These are phyloP conservation scores for Graphilbum fragrans DNA, from an alignment of 2,329 filamentous ascomycete genomes.

Conservation along the genomic window DNA sequence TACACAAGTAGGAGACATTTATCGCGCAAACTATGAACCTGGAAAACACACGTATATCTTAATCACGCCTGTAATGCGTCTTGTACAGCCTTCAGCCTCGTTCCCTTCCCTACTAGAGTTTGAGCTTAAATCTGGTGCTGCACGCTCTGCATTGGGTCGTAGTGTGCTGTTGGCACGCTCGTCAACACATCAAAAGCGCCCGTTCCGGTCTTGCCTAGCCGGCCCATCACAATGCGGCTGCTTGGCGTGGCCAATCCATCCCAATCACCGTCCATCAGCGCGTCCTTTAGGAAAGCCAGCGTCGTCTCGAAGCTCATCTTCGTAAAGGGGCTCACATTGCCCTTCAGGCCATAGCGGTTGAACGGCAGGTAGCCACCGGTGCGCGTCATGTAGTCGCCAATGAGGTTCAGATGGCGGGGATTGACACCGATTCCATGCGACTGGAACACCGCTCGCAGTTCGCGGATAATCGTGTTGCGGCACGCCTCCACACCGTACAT, in stretches of 20 bases:
- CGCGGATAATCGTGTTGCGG: slow-evolving; percentile 72
- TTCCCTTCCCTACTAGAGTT: no score
- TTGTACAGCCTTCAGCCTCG: no score
- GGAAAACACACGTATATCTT: no score
- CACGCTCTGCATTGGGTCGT: slow-evolving; percentile 15
- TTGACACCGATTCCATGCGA: slow-evolving; percentile 90
- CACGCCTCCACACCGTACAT: slow-evolving; percentile 92
- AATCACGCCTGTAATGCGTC: no score
- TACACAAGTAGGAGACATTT: no score
- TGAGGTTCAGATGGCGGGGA: slow-evolving; percentile 83
- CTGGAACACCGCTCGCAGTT: slow-evolving; percentile 75
- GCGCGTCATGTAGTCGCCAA: slow-evolving; percentile 96
- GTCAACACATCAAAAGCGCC: slow-evolving; percentile 84
- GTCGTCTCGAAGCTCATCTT: slow-evolving; percentile 99
- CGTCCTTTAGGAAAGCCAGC: slow-evolving; percentile 83
- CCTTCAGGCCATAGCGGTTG: slow-evolving; percentile 77
- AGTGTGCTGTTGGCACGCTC: slow-evolving; percentile 40
- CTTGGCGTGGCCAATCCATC: slow-evolving; percentile 81
- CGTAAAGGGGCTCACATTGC: slow-evolving; percentile 81
- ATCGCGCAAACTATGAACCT: no score
- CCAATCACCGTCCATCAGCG: slow-evolving; percentile 78
- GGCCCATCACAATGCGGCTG: slow-evolving; percentile 78
- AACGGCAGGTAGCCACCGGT: slow-evolving; percentile 83
- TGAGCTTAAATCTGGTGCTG: background rate
- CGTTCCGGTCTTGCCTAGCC: slow-evolving; percentile 72